Evolutionary conservation across 2,329 filamentous ascomycete genomes (phyloP), one percentile per base, ranked within the genome.

Genomic region (Pleurostoma richardsiae): DNA sequence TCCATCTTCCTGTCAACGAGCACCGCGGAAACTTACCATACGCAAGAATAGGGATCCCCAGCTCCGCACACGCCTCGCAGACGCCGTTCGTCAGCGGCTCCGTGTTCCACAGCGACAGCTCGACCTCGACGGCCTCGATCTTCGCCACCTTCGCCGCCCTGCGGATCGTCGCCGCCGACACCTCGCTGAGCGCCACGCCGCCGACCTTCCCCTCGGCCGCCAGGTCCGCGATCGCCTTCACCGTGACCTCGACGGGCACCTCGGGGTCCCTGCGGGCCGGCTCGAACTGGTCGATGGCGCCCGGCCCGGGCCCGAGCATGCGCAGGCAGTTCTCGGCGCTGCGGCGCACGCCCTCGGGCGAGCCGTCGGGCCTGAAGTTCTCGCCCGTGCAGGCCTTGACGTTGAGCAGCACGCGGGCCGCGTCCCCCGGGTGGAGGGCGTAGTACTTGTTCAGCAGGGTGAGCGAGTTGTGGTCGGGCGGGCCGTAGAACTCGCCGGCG

Each of bases 1-100:
- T 19, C 19, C 19, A 19, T 19, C 19, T 19, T 19, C 19, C 19
- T 19, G 19, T 19, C 19, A 19, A 19, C 2, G 19, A 19, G 19
- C 19, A 19, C 19, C 19, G n/a, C 8, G n/a, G n/a, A 36, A 8
- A n/a, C 33, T 36, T n/a, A 36, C 33, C 33, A 10, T 90, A 91
- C 0, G 84, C 85, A 33, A 89, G 66, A 42, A 91, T 68, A 0
- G 85, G 83, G 49, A 92, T 89, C 41, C 73, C 68, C 41, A 86
- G 64, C 59, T 91, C 74, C 0, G 70, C 73, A 56, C 81, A 85
- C 0, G 78, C 73, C 28, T 59, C 54, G 1, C 60, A 60, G 29
- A 73, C 59, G 6, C 71, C 67, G 41, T 67, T 67, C 19, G 54
- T 52, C 38, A 67, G 52, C 27, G 63, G 58, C 7, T 68, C 62